Conservation (phyloP, 2,329 filamentous ascomycete genomes). For the Epichloe elymi region DNA sequence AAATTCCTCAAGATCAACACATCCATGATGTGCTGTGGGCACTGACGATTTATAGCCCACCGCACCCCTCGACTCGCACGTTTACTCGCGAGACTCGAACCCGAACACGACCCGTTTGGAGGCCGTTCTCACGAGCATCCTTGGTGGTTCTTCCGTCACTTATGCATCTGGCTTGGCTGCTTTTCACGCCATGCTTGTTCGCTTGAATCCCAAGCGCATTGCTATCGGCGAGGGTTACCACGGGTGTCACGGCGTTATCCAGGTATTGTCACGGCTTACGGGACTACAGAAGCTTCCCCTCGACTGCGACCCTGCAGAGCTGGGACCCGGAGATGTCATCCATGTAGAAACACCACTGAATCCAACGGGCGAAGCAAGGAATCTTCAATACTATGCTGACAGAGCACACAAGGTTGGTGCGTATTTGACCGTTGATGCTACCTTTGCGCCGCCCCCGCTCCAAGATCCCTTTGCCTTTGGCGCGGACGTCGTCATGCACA, state of each 20-base stretch:
- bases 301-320: conserved; percentile 49
- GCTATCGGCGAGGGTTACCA: conserved; percentile 83
- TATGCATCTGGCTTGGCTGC: conserved; percentile 80
- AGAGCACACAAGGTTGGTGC: conserved; percentile 62
- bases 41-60: conserved; percentile 17
- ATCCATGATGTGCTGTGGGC: background rate
- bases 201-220: conserved; percentile 68
- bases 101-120: conserved; percentile 81
- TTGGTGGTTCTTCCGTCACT: conserved; percentile 57
- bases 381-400: conserved; percentile 58
- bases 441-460: conserved; percentile 82
- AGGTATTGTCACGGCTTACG: conserved; percentile 60
- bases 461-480: conserved; percentile 74
- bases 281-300: conserved; percentile 63
- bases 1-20: too few species aligned
- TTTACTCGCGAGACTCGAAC: conserved; percentile 72
- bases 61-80: conserved; percentile 46
- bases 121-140: conserved; percentile 59
- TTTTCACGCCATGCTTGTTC: conserved; percentile 78
- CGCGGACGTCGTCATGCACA: conserved; percentile 82
- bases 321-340: conserved; percentile 69
- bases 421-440: conserved; percentile 72
- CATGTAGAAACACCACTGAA: conserved; percentile 93
- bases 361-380: conserved; percentile 68
- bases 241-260: conserved; percentile 79